Conservation (phyloP, 441 rosid species). For the Adansonia madagascariensis region DNA sequence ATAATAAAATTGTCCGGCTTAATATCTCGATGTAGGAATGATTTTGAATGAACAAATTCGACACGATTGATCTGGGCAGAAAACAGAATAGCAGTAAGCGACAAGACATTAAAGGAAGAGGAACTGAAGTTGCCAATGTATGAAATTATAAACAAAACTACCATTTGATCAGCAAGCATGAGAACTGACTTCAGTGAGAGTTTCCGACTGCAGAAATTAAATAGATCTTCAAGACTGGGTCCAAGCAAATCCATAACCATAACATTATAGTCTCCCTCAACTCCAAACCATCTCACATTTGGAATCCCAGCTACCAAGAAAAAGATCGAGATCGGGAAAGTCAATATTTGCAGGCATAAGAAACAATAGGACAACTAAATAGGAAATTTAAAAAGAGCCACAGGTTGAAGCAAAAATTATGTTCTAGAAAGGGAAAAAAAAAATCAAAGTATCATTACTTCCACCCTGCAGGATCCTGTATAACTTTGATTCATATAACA, state of each 20-base stretch:
- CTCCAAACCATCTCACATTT: slow-evolving; percentile 95
- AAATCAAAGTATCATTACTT: slow-evolving; percentile 52
- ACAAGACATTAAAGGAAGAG: slow-evolving; percentile 6
- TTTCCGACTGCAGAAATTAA: slow-evolving; percentile 93
- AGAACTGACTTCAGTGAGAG: slow-evolving; percentile 92
- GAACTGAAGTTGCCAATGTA: background rate
- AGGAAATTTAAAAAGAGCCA: background rate
- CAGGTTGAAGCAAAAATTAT: background rate
- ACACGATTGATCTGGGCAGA: slow-evolving; percentile 79
- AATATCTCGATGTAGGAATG: slow-evolving; percentile 95
- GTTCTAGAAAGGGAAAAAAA: background rate
- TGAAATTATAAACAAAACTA: slow-evolving; percentile 30
- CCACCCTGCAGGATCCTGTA: slow-evolving; percentile 97
- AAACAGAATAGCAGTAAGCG: slow-evolving; percentile 8
- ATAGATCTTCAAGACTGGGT: slow-evolving; percentile 97
- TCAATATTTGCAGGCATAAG: slow-evolving; percentile 6
- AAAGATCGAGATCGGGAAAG: background rate
- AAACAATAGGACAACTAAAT: background rate
- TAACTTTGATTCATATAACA: slow-evolving; percentile 87
- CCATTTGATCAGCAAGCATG: slow-evolving; percentile 99
- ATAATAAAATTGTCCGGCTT: slow-evolving; percentile 98
- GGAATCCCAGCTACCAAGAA: slow-evolving; percentile 82
- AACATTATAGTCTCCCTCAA: slow-evolving; percentile 94
- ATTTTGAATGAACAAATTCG: slow-evolving; percentile 90
- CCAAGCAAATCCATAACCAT: slow-evolving; percentile 98